Conservation (phyloP, 768 basidiomycete genomes). For the Collybiopsis luxurians region DNA sequence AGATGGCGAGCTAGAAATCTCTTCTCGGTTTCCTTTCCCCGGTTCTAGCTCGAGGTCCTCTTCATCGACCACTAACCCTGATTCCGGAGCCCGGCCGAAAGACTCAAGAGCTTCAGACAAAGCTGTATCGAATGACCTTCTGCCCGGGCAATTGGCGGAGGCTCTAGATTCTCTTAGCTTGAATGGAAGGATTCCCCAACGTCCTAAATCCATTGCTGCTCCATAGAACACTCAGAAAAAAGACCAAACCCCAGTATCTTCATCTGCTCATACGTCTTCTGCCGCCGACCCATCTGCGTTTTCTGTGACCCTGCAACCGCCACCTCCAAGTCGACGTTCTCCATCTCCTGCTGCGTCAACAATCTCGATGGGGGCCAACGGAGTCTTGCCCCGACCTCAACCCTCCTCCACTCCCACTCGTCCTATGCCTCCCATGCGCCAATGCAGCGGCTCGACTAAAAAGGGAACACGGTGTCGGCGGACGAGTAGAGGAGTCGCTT, state of each 20-base stretch:
- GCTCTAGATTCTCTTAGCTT: slow-evolving; percentile 30
- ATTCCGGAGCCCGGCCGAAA: too few species aligned
- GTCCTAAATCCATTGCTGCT: too few species aligned
- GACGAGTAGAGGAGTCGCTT: slow-evolving; percentile 18
- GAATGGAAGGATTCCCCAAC: slow-evolving; percentile 13
- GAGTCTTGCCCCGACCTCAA: neutral
- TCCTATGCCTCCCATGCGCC: slow-evolving; percentile 18
- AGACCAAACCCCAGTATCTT: slow-evolving; percentile 8
- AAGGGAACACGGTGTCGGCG: slow-evolving; percentile 60
- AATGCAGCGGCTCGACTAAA: slow-evolving; percentile 67
- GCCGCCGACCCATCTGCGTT: too few species aligned
- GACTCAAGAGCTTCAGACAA: too few species aligned
- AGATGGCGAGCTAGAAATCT: neutral
- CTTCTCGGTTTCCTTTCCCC: neutral
- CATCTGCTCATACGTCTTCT: slow-evolving; percentile 19
- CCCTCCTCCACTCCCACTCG: neutral
- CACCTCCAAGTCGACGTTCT: slow-evolving; percentile 14
- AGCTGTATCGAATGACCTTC: too few species aligned
- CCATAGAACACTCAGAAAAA: neutral
- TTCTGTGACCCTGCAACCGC: slow-evolving; percentile 16
- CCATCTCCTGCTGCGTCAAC: slow-evolving; percentile 7
- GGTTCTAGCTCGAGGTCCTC: neutral
- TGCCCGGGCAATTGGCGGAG: too few species aligned
- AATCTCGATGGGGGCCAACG: too few species aligned
- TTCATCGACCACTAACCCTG: too few species aligned